These are phyloP conservation scores for Croton laevigatus DNA, from an alignment of 441 rosid genomes.

Conservation along the genomic window DNA sequence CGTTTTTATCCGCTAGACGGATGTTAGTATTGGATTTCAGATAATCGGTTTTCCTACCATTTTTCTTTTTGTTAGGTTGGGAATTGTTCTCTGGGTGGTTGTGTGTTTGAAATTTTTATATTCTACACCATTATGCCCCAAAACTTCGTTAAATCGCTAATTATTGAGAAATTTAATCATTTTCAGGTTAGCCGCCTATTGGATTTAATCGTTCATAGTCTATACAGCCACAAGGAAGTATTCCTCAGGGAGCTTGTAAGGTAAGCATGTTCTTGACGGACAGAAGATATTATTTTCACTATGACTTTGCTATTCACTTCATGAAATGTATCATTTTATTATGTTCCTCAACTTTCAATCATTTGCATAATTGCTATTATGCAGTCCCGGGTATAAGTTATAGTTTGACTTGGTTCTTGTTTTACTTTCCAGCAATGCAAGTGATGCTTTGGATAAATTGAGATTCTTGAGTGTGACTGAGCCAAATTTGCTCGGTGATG, in stretches of 20 bases:
- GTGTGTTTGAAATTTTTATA: not conserved
- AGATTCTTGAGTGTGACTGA: constrained; percentile 95
- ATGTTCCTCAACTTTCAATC: not conserved
- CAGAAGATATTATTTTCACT: not conserved
- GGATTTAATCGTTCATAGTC: constrained; percentile 97
- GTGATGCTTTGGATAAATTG: constrained; percentile 97
- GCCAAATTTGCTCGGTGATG: constrained; percentile 85
- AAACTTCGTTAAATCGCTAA: constrained; percentile 3
- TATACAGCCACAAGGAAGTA: constrained; percentile 98
- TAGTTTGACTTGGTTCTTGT: constrained; percentile 15
- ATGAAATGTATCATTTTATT: not conserved
- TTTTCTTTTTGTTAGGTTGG: not conserved
- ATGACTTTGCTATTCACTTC: not conserved
- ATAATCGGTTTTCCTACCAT: not conserved
- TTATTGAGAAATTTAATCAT: constrained; percentile 17
- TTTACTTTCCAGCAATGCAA: constrained; percentile 69
- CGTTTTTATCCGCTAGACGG: not conserved
- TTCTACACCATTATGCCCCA: not conserved
- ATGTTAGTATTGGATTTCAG: not conserved
- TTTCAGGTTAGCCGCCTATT: constrained; percentile 83
- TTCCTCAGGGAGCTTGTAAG: constrained; percentile 96
- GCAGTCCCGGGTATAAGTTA: not conserved
- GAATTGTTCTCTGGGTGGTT: not conserved
- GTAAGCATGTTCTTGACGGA: constrained; percentile 35
- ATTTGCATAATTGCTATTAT: constrained; percentile 7